Evolutionary conservation across 495 filamentous ascomycete species (phyloP).

Genomic region (Hypoxylon fragiforme): DNA sequence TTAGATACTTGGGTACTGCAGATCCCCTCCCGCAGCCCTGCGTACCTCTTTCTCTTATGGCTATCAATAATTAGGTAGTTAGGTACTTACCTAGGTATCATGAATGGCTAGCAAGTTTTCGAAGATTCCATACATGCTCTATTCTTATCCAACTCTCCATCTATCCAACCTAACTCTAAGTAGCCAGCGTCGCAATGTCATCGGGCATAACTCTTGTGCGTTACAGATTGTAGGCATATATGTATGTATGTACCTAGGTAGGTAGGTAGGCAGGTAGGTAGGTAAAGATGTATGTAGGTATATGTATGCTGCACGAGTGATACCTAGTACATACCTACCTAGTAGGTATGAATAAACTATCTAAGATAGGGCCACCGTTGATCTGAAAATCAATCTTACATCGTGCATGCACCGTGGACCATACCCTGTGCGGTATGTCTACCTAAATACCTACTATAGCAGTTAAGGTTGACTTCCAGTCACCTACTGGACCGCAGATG

Average conservation of each 20-base stretch:
- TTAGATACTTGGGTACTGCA: neutral
- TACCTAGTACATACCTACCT: constrained; percentile 24
- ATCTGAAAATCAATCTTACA: constrained; percentile 43
- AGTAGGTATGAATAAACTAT: constrained; percentile 17
- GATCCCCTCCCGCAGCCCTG: neutral
- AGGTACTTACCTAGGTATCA: too few species aligned
- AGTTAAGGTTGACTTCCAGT: constrained; percentile 16
- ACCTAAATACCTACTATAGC: constrained; percentile 3
- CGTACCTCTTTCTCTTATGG: neutral
- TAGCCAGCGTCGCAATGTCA: constrained; percentile 1
- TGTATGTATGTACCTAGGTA: too few species aligned
- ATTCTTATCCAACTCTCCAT: constrained; percentile 13
- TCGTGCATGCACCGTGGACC: constrained; percentile 41
- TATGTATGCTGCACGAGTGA: constrained; percentile 9
- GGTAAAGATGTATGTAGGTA: too few species aligned
- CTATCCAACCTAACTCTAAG: neutral
- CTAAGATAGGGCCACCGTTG: constrained; percentile 35
- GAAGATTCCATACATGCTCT: neutral
- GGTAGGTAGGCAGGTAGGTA: too few species aligned
- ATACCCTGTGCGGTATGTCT: constrained; percentile 33
- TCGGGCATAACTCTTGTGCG: neutral
- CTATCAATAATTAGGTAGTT: too few species aligned
- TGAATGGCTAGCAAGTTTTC: neutral
- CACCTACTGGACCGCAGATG: constrained; percentile 15
- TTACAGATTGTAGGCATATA: constrained; percentile 9